These are phyloP conservation scores for Glarea lozoyensis DNA, from an alignment of 495 filamentous ascomycete species.

Conservation along the genomic window DNA sequence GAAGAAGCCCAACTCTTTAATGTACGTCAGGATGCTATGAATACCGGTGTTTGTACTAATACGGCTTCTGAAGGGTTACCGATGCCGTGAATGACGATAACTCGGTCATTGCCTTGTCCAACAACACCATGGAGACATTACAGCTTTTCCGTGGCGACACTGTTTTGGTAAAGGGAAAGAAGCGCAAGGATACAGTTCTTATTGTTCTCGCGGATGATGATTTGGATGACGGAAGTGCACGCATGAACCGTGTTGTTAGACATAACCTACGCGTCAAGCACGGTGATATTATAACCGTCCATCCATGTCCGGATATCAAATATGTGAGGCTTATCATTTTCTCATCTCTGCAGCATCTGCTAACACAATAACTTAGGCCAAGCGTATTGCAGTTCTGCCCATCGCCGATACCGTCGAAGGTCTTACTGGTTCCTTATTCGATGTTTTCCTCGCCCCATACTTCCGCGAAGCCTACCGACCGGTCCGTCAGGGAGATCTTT, in stretches of 20 bases:
- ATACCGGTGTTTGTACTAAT: slow-evolving; percentile 27
- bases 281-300: slow-evolving; percentile 92
- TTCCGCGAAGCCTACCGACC: slow-evolving; percentile 98
- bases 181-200: slow-evolving; percentile 96
- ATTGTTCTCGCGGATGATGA: slow-evolving; percentile 97
- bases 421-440: slow-evolving; percentile 92
- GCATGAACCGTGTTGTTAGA: slow-evolving; percentile 95
- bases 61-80: slow-evolving; percentile 60
- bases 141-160: slow-evolving; percentile 98
- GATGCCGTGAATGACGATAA: slow-evolving; percentile 99
- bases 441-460: slow-evolving; percentile 98
- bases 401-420: slow-evolving; percentile 98
- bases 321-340: slow-evolving; percentile 56
- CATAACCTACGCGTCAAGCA: slow-evolving; percentile 98
- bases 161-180: slow-evolving; percentile 97
- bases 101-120: slow-evolving; percentile 95
- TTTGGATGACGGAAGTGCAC: slow-evolving; percentile 89
- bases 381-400: slow-evolving; percentile 96
- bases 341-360: neutral
- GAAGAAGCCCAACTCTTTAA: slow-evolving; percentile 99
- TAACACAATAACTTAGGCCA: slow-evolving; percentile 55
- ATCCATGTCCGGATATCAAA: slow-evolving; percentile 99
- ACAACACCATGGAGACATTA: slow-evolving; percentile 97
- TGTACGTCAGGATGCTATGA: slow-evolving; percentile 39
- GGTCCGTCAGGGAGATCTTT: slow-evolving; percentile 91